Conservation (phyloP, 768 basidiomycete species). For the Russula abietina region DNA sequence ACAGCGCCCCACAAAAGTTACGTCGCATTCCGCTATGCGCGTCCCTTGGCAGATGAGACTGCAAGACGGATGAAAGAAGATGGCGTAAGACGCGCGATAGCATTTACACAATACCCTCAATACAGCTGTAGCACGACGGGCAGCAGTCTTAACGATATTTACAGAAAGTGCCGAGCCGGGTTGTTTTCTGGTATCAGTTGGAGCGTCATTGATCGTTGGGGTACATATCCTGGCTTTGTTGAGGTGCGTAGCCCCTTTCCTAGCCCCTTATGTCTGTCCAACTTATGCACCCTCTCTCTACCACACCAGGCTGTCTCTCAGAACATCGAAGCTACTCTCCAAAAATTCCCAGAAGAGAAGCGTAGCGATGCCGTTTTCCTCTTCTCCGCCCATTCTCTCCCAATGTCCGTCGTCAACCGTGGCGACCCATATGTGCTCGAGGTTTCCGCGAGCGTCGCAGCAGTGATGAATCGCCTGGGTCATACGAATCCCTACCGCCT, state of each 20-base stretch:
- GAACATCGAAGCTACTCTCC: slow-evolving; percentile 76
- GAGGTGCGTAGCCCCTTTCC: slow-evolving; percentile 53
- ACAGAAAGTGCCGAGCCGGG: slow-evolving; percentile 54
- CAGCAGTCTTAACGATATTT: slow-evolving; percentile 93
- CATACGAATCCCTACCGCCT: slow-evolving; percentile 84
- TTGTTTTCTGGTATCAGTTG: slow-evolving; percentile 71
- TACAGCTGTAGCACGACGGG: slow-evolving; percentile 98
- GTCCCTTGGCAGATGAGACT: slow-evolving; percentile 80
- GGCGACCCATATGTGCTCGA: slow-evolving; percentile 96
- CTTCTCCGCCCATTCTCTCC: slow-evolving; percentile 96
- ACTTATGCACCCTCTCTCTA: not conserved
- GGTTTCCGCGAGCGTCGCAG: slow-evolving; percentile 88
- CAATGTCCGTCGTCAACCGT: slow-evolving; percentile 97
- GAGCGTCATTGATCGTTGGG: slow-evolving; percentile 99
- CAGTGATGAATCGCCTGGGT: slow-evolving; percentile 84
- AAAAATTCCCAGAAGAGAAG: slow-evolving; percentile 64
- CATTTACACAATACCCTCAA: slow-evolving; percentile 98
- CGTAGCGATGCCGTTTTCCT: slow-evolving; percentile 76
- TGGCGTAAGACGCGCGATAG: slow-evolving; percentile 86
- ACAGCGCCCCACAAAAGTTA: slow-evolving; percentile 96
- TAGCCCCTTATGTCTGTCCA: slow-evolving; percentile 7
- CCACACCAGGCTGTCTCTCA: slow-evolving; percentile 74
- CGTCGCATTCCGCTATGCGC: slow-evolving; percentile 91
- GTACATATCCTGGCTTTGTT: slow-evolving; percentile 88
- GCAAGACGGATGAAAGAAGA: slow-evolving; percentile 81